Base-by-base conservation (phyloP, 2,329 filamentous ascomycete species). In the Emericellopsis atlantica region DNA sequence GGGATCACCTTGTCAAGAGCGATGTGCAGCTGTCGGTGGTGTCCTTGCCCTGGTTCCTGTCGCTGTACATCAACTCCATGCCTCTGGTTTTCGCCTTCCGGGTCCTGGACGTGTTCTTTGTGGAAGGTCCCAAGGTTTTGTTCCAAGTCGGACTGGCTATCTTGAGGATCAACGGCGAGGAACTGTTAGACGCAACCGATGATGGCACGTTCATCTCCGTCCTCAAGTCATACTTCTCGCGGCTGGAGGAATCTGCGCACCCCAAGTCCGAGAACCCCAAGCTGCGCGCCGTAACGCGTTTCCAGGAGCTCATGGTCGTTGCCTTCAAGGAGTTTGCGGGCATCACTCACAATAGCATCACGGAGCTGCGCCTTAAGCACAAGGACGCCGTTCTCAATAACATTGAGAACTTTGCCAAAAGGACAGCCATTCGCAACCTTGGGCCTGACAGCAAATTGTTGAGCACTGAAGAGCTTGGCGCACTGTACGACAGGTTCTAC, bases 1-100 rank as follows among this genome's bases (percentile, higher is more conserved):
- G 92, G 89, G 90, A 96, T 18, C 92, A 98, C 54, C 76, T 98
- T n/a, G 84, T 89, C 48, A 94, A 92, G 64, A 92, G 84, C 44
- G 92, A 98, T 54, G 88, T 98, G 18, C 93, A 98, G 60, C 76
- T 98, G 16, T 96, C 92, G 0, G 92, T 98, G 29, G 92, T 96
- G 14, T 96, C 90, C 9, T 71, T 98, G 35, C 92, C 92, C 4
- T 98, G 92, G 92, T 98, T 98, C 58, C 71, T 98, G 42, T 96
- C 90, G 5, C 72, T 98, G 15, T 98, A 96, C 63, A 93, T 98
- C 69, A 98, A 98, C 71, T 96, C 90, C 2, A 98, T 98, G 92
- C 92, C 92, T 5, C 70, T 98, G 14, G 88, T 96, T 2, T 98
- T 96, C 61, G 92, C 92, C 36, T 98, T 96, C 60, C 77, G 92